Evolutionary conservation across 2,329 filamentous ascomycete genomes (phyloP).

Genomic region (Penicillium sp.): DNA sequence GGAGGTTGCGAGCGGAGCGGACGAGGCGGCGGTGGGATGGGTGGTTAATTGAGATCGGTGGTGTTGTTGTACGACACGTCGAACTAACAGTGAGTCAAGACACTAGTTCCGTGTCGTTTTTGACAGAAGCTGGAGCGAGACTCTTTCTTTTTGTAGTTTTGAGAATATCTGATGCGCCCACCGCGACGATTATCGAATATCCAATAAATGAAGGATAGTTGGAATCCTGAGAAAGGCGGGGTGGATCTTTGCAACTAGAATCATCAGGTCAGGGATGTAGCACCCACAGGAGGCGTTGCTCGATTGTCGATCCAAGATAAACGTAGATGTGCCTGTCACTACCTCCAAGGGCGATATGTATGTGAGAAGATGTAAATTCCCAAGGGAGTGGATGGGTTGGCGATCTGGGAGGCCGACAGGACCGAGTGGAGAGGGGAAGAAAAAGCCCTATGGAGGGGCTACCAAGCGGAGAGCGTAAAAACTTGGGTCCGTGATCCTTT

Average conservation of each 20-base stretch:
- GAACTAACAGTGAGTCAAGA: not conserved
- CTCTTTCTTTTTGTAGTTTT: too few relatives aligned
- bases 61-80: not conserved
- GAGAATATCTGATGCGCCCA: not conserved
- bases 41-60: not conserved
- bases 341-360: not conserved
- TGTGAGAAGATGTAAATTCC: slow-evolving; percentile 2
- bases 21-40: not conserved
- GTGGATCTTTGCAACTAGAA: slow-evolving; percentile 15
- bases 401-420: slow-evolving; percentile 15
- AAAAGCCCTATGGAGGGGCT: slow-evolving; percentile 18
- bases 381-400: slow-evolving; percentile 12
- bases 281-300: slow-evolving; percentile 17
- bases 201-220: slow-evolving; percentile 11
- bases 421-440: slow-evolving; percentile 10
- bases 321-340: slow-evolving; percentile 1
- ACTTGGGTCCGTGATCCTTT: not conserved
- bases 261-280: slow-evolving; percentile 19
- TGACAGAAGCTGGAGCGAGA: not conserved
- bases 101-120: not conserved
- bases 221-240: slow-evolving; percentile 8
- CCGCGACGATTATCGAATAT: slow-evolving; percentile 12
- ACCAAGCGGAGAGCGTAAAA: slow-evolving; percentile 12
- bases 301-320: slow-evolving; percentile 11
- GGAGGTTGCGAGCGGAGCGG: not conserved